Evolutionary conservation across 495 filamentous ascomycete genomes (phyloP), one percentile per base, ranked within the genome.

Genomic region (Astrothelium subdiscretum): DNA sequence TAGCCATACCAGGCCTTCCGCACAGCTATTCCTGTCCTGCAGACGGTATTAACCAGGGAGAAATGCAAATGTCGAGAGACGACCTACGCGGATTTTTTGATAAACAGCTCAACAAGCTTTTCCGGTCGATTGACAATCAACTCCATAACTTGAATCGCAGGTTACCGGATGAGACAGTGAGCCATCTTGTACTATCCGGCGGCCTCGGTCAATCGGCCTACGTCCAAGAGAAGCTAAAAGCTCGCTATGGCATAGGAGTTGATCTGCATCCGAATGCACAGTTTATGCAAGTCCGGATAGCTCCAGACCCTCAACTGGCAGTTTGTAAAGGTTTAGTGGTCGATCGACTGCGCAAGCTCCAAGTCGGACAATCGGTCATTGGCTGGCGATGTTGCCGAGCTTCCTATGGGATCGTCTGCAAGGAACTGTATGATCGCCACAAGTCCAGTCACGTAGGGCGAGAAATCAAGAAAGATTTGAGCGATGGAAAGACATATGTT

Each of bases 131-230:
- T 26, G 76, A 83, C 66, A 71, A 76, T 29, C 83, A 86, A 64
- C 78, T 86, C 1, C 67, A 76, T 29, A 76, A 75, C 63, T 75
- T 85, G 57, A 69, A 76, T 24, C 64, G 67, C 8, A 81, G 76
- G 24, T 71, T 76, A 24, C 75, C 79, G 0, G 59, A 70, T 2
- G 72, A 78, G 44, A 71, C 77, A 59, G 80, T 87, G 60, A 27
- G 31, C 32, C 80, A 85, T 61, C 72, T 87, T 32, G 76, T 88
- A 3, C 73, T 88, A 6, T 86, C 83, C 0, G 85, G 85, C 3
- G 85, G 85, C 2, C 79, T 87, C 3, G 84, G 85, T 13, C 85
- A 83, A 66, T 86, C 83, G 0, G 72, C 78, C n/a, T 87, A 88
- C 63, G 77, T 88, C 8, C 71, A 75, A 60, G 32, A 69, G 6